Percentiles rank a stretch among this genome's conserved stretches.
Evolutionary conservation across 139 green algal species (phyloP).

Genomic region (Pycnococcus provasolii): DNA sequence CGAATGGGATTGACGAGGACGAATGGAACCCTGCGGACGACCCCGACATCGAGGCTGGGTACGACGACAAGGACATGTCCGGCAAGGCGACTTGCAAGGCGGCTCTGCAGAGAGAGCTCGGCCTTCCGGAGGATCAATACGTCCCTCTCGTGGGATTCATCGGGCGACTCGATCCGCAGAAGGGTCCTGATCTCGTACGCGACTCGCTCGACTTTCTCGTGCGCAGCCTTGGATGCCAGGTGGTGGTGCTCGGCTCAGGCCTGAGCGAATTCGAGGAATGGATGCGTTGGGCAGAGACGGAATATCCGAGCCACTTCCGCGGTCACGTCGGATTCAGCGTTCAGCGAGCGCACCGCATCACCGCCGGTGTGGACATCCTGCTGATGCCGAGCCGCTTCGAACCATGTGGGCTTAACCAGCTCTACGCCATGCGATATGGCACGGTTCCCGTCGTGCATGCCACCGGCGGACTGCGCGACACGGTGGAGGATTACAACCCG

Average conservation of each 20-base stretch:
- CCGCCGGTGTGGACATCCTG: conserved; percentile 65
- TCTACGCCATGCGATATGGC: conserved; percentile 56
- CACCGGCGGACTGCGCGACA: conserved; percentile 53
- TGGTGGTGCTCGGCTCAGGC: conserved; percentile 71
- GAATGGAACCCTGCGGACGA: conserved; percentile 38
- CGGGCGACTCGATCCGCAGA: conserved; percentile 77
- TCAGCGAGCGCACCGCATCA: conserved; percentile 83
- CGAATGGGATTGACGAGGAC: conserved; percentile 68
- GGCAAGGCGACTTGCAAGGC: conserved; percentile 31
- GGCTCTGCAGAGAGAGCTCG: conserved; percentile 39
- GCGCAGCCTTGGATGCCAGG: conserved; percentile 32
- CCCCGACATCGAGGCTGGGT: conserved; percentile 45
- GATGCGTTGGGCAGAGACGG: conserved; percentile 31
- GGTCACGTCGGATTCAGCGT: conserved; percentile 86
- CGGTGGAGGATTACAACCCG: conserved; percentile 60
- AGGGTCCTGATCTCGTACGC: conserved; percentile 42
- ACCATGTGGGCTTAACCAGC: conserved; percentile 36
- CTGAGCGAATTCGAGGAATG: conserved; percentile 50
- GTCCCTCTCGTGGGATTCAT: conserved; percentile 69
- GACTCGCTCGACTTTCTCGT: conserved; percentile 21
- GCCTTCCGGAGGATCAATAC: conserved; percentile 27
- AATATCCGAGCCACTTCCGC: conserved; percentile 32
- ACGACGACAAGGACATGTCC: conserved; percentile 26
- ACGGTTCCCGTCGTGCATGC: conserved; percentile 80
- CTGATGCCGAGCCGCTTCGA: conserved; percentile 50